Conservation (phyloP, 2,329 filamentous ascomycete genomes). For the Plenodomus tracheiphilus region DNA sequence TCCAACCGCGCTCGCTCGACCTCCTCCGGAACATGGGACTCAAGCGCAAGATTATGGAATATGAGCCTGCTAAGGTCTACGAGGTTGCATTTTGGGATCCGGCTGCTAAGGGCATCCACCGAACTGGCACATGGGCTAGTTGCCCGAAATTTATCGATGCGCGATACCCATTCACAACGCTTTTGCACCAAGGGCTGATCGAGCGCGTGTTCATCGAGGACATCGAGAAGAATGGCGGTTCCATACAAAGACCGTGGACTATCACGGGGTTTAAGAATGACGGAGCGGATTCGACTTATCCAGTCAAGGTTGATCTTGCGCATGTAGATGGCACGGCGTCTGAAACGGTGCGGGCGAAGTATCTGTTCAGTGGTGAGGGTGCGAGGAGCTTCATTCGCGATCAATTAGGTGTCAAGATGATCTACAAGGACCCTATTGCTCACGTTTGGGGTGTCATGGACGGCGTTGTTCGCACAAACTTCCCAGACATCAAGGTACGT, state of each 20-base stretch:
- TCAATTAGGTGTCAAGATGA: slow-evolving; percentile 67
- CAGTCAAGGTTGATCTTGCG: slow-evolving; percentile 76
- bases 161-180: slow-evolving; percentile 65
- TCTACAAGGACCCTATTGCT: slow-evolving; percentile 65
- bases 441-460: slow-evolving; percentile 71
- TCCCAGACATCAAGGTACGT: slow-evolving; percentile 64
- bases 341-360: slow-evolving; percentile 68
- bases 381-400: slow-evolving; percentile 64
- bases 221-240: slow-evolving; percentile 60
- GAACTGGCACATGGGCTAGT: slow-evolving; percentile 76
- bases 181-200: slow-evolving; percentile 65
- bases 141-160: slow-evolving; percentile 80
- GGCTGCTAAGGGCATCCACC: slow-evolving; percentile 55
- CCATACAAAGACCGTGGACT: slow-evolving; percentile 63
- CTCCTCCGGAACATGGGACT: slow-evolving; percentile 87
- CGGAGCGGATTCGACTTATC: slow-evolving; percentile 68
- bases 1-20: slow-evolving; percentile 86
- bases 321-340: slow-evolving; percentile 72
- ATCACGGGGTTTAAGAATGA: slow-evolving; percentile 65
- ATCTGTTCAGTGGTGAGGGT: slow-evolving; percentile 66
- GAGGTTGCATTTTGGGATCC: slow-evolving; percentile 71
- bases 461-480: slow-evolving; percentile 64
- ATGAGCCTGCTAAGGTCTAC: slow-evolving; percentile 84
- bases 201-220: slow-evolving; percentile 65
- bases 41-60: slow-evolving; percentile 84